Evolutionary conservation across 2,329 filamentous ascomycete species (phyloP).

Genomic region (Botrytis aclada): DNA sequence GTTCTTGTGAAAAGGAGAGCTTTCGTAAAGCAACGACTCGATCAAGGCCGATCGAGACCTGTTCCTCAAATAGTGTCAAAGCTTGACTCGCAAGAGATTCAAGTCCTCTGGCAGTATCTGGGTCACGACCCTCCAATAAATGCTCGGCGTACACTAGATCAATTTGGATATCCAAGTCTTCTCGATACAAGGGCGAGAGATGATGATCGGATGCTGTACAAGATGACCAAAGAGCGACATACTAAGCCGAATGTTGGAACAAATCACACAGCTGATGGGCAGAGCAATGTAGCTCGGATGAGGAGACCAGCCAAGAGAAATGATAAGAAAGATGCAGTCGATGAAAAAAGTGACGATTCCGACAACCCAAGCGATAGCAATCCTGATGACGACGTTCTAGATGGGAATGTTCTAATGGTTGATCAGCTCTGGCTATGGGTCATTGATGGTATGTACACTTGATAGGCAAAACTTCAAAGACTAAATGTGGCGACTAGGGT

Average conservation of each 20-base stretch:
- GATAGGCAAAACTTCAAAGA: background rate
- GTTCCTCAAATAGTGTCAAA: conserved; percentile 17
- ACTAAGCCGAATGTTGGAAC: background rate
- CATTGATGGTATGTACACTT: conserved; percentile 16
- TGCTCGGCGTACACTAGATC: conserved; percentile 20
- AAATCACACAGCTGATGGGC: background rate
- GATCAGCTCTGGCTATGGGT: conserved; percentile 23
- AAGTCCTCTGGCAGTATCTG: conserved; percentile 22
- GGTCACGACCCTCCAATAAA: conserved; percentile 23
- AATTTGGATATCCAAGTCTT: conserved; percentile 22
- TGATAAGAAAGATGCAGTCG: background rate
- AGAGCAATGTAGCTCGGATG: background rate
- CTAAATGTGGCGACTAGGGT: background rate
- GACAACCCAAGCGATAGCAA: background rate
- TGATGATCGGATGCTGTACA: conserved; percentile 10
- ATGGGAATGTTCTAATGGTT: conserved; percentile 22
- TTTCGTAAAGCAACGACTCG: background rate
- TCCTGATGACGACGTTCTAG: conserved; percentile 17
- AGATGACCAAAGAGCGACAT: background rate
- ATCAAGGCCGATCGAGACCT: conserved; percentile 15
- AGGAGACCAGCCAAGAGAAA: background rate
- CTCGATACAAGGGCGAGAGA: conserved; percentile 19
- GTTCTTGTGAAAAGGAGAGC: background rate
- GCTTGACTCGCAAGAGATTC: conserved; percentile 18
- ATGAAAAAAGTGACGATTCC: background rate